These are phyloP conservation scores for Xylaria sp. DNA, from an alignment of 2,329 filamentous ascomycete genomes.

Conservation along the genomic window DNA sequence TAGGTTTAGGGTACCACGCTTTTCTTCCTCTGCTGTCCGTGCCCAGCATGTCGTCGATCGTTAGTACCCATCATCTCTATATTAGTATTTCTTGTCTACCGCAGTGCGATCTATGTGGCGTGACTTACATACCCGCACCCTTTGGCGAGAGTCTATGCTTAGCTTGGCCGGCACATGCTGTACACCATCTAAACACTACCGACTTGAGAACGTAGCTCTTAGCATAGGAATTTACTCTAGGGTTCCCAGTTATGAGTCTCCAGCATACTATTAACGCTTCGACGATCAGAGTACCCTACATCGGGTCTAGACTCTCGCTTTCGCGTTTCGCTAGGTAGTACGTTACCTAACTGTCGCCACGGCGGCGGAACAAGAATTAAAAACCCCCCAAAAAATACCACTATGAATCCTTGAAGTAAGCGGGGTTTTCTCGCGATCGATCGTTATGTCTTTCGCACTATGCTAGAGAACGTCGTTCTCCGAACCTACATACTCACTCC, in stretches of 20 bases:
- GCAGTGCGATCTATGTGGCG: not conserved
- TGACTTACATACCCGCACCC: not conserved
- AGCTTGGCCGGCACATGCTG: not conserved
- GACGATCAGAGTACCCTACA: not conserved
- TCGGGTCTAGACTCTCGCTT: slow-evolving; percentile 9
- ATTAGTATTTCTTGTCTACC: not conserved
- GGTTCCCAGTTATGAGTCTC: not conserved
- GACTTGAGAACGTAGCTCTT: slow-evolving; percentile 7
- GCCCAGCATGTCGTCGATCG: slow-evolving; percentile 32
- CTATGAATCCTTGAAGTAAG: not conserved
- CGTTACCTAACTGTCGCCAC: not conserved
- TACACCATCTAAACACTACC: not conserved
- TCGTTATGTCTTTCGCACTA: not conserved
- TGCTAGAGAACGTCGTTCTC: not conserved
- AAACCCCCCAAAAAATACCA: not conserved
- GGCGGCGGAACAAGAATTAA: not conserved
- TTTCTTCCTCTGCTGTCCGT: slow-evolving; percentile 28
- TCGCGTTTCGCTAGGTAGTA: not conserved
- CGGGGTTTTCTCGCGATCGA: not conserved
- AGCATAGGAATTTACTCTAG: not conserved
- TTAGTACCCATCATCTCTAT: slow-evolving; percentile 6
- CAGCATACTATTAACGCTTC: not conserved
- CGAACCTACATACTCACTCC: slow-evolving; percentile 3
- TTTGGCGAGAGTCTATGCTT: not conserved
- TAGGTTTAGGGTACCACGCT: slow-evolving; percentile 30